Evolutionary conservation across 2,329 filamentous ascomycete species (phyloP).

Genomic region (Phyllosticta citribraziliensis): DNA sequence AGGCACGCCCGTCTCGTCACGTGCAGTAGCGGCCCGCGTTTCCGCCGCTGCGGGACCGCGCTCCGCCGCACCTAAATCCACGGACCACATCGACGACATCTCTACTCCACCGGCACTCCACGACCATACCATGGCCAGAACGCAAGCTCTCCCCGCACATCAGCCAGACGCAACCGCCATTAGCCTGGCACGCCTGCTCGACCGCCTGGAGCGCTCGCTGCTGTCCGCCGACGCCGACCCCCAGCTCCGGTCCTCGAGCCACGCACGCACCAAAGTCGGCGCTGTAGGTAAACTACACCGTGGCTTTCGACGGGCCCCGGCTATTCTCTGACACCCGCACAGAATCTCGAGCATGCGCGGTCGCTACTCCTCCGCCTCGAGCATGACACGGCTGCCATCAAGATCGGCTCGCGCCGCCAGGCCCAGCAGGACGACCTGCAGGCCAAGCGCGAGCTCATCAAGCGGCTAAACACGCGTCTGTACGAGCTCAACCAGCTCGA

Average conservation of each 20-base stretch:
- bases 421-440: slow-evolving; percentile 55
- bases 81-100: not conserved
- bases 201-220: slow-evolving; percentile 55
- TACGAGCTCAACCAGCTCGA: slow-evolving; percentile 57
- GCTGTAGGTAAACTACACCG: slow-evolving; percentile 34
- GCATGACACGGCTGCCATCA: slow-evolving; percentile 53
- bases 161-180: slow-evolving; percentile 18
- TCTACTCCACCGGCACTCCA: slow-evolving; percentile 7
- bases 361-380: slow-evolving; percentile 60
- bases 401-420: slow-evolving; percentile 48
- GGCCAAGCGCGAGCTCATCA: slow-evolving; percentile 55
- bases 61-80: not conserved
- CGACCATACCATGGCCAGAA: slow-evolving; percentile 1
- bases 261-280: slow-evolving; percentile 52
- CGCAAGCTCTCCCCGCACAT: slow-evolving; percentile 2
- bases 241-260: slow-evolving; percentile 50
- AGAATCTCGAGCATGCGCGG: slow-evolving; percentile 66
- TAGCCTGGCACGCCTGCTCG: slow-evolving; percentile 55
- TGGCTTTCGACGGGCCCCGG: not conserved
- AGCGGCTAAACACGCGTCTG: slow-evolving; percentile 55
- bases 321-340: not conserved
- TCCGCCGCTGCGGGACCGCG: not conserved
- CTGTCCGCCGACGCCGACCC: slow-evolving; percentile 52
- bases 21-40: not conserved
- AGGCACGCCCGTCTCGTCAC: not conserved